These are phyloP conservation scores for Erodium maritimum DNA, from an alignment of 345 rosid genomes.

Conservation along the genomic window DNA sequence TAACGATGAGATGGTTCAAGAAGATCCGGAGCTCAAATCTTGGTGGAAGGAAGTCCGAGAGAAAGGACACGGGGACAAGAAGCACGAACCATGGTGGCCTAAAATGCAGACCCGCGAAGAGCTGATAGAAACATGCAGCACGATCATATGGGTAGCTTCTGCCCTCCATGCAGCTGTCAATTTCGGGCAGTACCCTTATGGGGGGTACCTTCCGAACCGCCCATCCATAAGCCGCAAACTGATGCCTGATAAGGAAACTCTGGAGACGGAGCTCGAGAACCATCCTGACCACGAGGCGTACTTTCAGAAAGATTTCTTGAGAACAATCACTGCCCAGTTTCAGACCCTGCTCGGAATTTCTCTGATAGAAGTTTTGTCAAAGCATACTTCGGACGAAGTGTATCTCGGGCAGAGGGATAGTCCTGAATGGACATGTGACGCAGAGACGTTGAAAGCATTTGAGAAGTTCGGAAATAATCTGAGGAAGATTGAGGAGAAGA, in stretches of 20 bases:
- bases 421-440: conserved; percentile 44
- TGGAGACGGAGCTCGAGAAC: conserved; percentile 22
- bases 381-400: conserved; percentile 45
- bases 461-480: conserved; percentile 33
- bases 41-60: conserved; percentile 70
- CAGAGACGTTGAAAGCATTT: conserved; percentile 28
- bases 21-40: conserved; percentile 47
- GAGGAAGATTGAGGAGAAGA: conserved; percentile 31
- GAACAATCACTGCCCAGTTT: conserved; percentile 35
- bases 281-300: conserved; percentile 25
- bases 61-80: conserved; percentile 66
- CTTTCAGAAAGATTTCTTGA: conserved; percentile 39
- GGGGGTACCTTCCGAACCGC: conserved; percentile 55
- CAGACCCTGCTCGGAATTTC: conserved; percentile 36
- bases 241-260: conserved; percentile 43
- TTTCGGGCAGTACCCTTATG: conserved; percentile 59
- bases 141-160: conserved; percentile 60
- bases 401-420: conserved; percentile 52
- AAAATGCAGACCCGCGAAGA: conserved; percentile 38
- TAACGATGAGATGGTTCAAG: conserved; percentile 28
- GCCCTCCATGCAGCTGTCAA: conserved; percentile 67
- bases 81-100: conserved; percentile 66
- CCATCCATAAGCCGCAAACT: conserved; percentile 46
- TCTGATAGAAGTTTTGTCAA: conserved; percentile 45
- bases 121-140: conserved; percentile 46